Percentiles rank a stretch among this genome's conserved stretches.
These are phyloP conservation scores for Hirsutella thompsonii DNA, from an alignment of 2,329 filamentous ascomycete genomes.

Conservation along the genomic window DNA sequence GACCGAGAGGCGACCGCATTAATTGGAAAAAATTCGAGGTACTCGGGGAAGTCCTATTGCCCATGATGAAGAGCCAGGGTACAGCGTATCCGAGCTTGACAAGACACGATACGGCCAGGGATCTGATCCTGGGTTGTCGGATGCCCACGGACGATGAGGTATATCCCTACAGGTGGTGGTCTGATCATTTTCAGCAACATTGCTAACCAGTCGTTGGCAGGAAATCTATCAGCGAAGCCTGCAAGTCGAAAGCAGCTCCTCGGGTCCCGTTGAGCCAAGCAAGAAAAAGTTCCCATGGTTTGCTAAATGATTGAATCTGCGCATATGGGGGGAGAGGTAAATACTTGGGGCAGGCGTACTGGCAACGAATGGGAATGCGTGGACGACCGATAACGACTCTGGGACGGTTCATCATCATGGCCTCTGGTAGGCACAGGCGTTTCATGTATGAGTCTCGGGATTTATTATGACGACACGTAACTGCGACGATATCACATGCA, in stretches of 20 bases:
- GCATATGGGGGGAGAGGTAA: background rate
- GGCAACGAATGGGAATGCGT: background rate
- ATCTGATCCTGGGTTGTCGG: slow-evolving; percentile 68
- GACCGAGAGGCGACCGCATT: slow-evolving; percentile 58
- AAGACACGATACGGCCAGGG: slow-evolving; percentile 56
- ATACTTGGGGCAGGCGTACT: background rate
- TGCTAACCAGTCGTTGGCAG: slow-evolving; percentile 19
- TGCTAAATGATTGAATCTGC: slow-evolving; percentile 26
- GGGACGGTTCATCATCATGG: background rate
- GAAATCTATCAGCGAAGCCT: slow-evolving; percentile 53
- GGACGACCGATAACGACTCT: background rate
- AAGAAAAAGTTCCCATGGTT: slow-evolving; percentile 60
- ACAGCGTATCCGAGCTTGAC: slow-evolving; percentile 63
- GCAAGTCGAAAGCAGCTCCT: slow-evolving; percentile 39
- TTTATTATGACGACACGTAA: background rate
- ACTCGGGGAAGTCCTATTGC: slow-evolving; percentile 79
- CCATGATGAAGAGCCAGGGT: slow-evolving; percentile 84
- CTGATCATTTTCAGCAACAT: background rate
- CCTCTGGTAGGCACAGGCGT: slow-evolving; percentile 2
- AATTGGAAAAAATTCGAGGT: slow-evolving; percentile 99
- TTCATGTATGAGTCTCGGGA: background rate
- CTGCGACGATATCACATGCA: too few species aligned
- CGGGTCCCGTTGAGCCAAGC: slow-evolving; percentile 29
- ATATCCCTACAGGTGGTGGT: slow-evolving; percentile 20
- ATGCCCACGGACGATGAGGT: slow-evolving; percentile 84